phyloP scores from a whole-genome alignment of 208 protist species.

The Angomonas deanei region DNA sequence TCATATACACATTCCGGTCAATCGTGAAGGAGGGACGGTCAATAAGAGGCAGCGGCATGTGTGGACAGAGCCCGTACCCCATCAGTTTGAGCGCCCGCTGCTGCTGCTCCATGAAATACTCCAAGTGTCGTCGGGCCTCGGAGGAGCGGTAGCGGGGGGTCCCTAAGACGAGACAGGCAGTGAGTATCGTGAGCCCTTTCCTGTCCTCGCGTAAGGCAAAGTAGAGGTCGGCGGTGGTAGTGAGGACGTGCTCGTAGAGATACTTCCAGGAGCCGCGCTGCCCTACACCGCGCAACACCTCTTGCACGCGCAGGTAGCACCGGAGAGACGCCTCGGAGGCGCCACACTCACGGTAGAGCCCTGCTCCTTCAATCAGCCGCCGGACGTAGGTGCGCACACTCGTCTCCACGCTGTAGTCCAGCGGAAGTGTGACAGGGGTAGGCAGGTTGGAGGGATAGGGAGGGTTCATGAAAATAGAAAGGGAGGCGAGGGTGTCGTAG shows the following conservation, averaged over 20 bases:
- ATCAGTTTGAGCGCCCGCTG: constrained; percentile 33
- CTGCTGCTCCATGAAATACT: constrained; percentile 47
- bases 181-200: constrained; percentile 42
- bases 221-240: constrained; percentile 50
- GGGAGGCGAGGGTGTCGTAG: constrained; percentile 52
- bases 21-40: constrained; percentile 43
- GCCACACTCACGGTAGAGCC: constrained; percentile 41
- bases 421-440: constrained; percentile 28
- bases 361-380: constrained; percentile 40
- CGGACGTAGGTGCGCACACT: constrained; percentile 46
- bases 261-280: constrained; percentile 40
- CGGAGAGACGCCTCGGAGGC: constrained; percentile 45
- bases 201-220: constrained; percentile 44
- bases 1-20: constrained; percentile 42
- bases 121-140: constrained; percentile 32
- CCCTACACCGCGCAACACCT: constrained; percentile 44
- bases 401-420: constrained; percentile 36
- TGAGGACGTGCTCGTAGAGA: constrained; percentile 55
- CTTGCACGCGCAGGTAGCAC: constrained; percentile 59
- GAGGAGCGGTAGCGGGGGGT: constrained; percentile 46
- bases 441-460: constrained; percentile 42
- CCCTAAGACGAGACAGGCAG: constrained; percentile 43
- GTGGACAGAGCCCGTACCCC: constrained; percentile 54
- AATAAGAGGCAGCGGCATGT: constrained; percentile 67
- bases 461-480: constrained; percentile 58